Evolutionary conservation across 352 stramenopile genomes (phyloP).

Genomic region (Phytophthora pistaciae): DNA sequence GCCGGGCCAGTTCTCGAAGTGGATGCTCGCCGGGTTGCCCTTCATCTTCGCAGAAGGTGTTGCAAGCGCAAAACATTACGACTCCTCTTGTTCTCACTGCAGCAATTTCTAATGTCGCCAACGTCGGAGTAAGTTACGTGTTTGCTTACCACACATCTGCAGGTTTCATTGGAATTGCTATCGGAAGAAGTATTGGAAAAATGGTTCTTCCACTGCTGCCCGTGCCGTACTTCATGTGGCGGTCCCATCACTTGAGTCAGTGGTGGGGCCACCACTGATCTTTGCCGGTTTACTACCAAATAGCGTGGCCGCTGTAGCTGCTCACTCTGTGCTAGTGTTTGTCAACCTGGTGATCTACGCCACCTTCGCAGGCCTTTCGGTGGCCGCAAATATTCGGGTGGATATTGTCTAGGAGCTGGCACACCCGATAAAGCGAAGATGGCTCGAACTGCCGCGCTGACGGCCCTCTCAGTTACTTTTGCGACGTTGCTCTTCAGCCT

Average conservation of each 20-base stretch:
- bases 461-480: slow-evolving; percentile 25
- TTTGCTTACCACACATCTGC: slow-evolving; percentile 69
- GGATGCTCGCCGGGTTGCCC: slow-evolving; percentile 58
- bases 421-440: slow-evolving; percentile 43
- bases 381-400: slow-evolving; percentile 63
- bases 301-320: slow-evolving; percentile 52
- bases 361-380: slow-evolving; percentile 52
- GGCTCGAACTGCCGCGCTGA: slow-evolving; percentile 35
- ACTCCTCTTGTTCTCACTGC: slow-evolving; percentile 67
- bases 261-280: slow-evolving; percentile 47
- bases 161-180: slow-evolving; percentile 74
- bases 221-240: slow-evolving; percentile 54
- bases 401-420: slow-evolving; percentile 60
- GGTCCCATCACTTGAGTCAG: slow-evolving; percentile 29
- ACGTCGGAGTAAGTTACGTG: slow-evolving; percentile 56
- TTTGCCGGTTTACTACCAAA: slow-evolving; percentile 52
- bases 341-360: slow-evolving; percentile 62
- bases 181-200: slow-evolving; percentile 58
- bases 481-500: not conserved
- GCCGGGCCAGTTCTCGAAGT: slow-evolving; percentile 62
- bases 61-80: slow-evolving; percentile 76
- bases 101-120: slow-evolving; percentile 64
- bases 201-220: slow-evolving; percentile 49
- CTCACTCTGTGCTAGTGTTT: slow-evolving; percentile 63
- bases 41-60: slow-evolving; percentile 77